A percentile compares a stretch with the other conserved stretches of the same genome.
Evolutionary conservation across 306 rosid genomes (phyloP).

Genomic region (Glycyrrhiza uralensis): DNA sequence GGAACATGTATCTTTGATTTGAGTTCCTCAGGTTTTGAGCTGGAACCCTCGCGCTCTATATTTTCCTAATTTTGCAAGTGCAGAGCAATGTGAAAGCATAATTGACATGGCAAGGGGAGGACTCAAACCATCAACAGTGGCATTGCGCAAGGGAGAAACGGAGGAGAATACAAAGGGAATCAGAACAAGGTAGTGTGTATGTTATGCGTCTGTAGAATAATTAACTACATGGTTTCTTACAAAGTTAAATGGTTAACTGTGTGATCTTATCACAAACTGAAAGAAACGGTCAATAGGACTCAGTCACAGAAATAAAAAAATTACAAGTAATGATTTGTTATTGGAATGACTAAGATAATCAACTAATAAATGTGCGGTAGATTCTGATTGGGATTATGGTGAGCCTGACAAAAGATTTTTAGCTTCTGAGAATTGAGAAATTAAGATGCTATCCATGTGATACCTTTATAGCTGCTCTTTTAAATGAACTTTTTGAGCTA

Average conservation of each 20-base stretch:
- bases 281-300: not conserved
- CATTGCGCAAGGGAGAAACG: conserved; percentile 73
- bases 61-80: conserved; percentile 86
- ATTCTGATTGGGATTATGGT: not conserved
- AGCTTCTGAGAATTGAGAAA: not conserved
- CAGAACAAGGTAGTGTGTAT: conserved; percentile 70
- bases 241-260: not conserved
- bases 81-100: conserved; percentile 68
- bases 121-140: conserved; percentile 66
- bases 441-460: not conserved
- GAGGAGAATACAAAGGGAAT: conserved; percentile 52
- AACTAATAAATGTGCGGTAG: not conserved
- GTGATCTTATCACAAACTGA: not conserved
- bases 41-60: conserved; percentile 80
- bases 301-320: not conserved
- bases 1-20: conserved; percentile 14
- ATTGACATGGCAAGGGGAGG: conserved; percentile 47
- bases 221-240: not conserved
- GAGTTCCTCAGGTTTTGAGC: conserved; percentile 63
- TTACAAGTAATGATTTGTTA: not conserved
- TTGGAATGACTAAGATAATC: not conserved
- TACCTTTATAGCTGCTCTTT: conserved; percentile 2
- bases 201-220: conserved; percentile 4
- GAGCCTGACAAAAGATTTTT: not conserved
- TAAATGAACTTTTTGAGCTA: not conserved